phyloP scores from a whole-genome alignment of 805 yeast species.

The Lipomyces chichibuensis region DNA sequence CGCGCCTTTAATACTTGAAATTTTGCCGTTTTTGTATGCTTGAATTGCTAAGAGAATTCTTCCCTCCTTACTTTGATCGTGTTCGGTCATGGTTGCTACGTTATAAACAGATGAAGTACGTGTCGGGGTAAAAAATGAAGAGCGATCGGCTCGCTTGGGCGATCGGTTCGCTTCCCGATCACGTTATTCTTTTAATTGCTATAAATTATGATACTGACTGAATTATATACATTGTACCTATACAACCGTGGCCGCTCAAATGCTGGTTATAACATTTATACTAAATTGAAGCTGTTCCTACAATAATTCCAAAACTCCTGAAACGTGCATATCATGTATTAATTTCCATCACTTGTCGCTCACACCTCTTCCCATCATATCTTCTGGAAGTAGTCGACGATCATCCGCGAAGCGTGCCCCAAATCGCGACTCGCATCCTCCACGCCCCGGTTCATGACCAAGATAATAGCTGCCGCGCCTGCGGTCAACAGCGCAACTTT shows the following conservation, averaged over 20 bases:
- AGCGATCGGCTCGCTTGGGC: too few relatives aligned
- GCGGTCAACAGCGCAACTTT: slow-evolving; percentile 20
- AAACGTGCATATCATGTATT: not conserved
- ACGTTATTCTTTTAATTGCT: too few relatives aligned
- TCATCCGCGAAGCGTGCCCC: slow-evolving; percentile 3
- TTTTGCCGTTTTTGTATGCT: too few relatives aligned
- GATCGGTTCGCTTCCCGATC: too few relatives aligned
- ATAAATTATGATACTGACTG: not conserved
- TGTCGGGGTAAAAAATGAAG: too few relatives aligned
- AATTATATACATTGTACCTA: not conserved
- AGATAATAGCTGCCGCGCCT: slow-evolving; percentile 23
- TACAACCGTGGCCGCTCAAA: not conserved
- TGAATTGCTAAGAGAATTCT: too few relatives aligned
- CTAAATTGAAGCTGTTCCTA: not conserved
- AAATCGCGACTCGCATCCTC: slow-evolving; percentile 14
- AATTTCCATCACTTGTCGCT: not conserved
- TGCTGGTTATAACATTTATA: not conserved
- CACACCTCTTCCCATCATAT: slow-evolving; percentile 1
- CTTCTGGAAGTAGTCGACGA: slow-evolving; percentile 11
- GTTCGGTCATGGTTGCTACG: too few relatives aligned
- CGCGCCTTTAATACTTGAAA: too few relatives aligned
- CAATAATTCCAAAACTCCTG: not conserved
- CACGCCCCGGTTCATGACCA: slow-evolving; percentile 12
- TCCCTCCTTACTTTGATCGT: too few relatives aligned
- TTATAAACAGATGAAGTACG: too few relatives aligned